These are phyloP conservation scores for Fagopyrum tataricum DNA, from an alignment of 148 eudicot genomes.

Conservation along the genomic window DNA sequence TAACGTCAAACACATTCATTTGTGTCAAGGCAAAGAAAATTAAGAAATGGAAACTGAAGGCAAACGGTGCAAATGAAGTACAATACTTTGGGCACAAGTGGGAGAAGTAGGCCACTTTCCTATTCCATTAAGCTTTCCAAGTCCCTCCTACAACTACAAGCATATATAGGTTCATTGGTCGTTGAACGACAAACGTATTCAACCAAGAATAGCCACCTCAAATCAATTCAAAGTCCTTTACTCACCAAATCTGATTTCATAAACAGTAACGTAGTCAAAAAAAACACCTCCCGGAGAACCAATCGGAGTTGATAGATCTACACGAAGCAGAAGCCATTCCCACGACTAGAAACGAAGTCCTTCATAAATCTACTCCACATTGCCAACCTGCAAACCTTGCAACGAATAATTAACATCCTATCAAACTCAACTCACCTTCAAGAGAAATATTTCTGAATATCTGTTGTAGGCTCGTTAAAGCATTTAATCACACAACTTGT, in stretches of 20 bases:
- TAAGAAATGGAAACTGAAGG: no score
- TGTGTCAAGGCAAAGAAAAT: no score
- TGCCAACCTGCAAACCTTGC: constrained; percentile 2
- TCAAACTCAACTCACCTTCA: not conserved
- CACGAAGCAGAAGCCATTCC: constrained; percentile 1
- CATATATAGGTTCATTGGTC: not conserved
- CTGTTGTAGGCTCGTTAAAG: not conserved
- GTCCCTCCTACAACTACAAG: not conserved
- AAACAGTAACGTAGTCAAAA: not conserved
- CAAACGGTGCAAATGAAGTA: no score
- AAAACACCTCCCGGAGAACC: not conserved
- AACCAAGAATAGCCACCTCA: constrained; percentile 4
- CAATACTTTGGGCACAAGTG: not conserved
- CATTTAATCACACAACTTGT: not conserved
- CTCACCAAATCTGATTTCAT: not conserved
- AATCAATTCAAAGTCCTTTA: not conserved
- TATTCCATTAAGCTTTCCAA: constrained; percentile 1
- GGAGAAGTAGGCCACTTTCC: not conserved
- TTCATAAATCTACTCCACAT: not conserved
- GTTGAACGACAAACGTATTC: not conserved
- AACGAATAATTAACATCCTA: not conserved
- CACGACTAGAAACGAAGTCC: not conserved
- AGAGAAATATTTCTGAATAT: not conserved
- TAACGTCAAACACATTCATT: no score
- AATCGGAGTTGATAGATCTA: not conserved